Evolutionary conservation across 345 rosid genomes (phyloP).

Genomic region (Streptanthus diversifolius): DNA sequence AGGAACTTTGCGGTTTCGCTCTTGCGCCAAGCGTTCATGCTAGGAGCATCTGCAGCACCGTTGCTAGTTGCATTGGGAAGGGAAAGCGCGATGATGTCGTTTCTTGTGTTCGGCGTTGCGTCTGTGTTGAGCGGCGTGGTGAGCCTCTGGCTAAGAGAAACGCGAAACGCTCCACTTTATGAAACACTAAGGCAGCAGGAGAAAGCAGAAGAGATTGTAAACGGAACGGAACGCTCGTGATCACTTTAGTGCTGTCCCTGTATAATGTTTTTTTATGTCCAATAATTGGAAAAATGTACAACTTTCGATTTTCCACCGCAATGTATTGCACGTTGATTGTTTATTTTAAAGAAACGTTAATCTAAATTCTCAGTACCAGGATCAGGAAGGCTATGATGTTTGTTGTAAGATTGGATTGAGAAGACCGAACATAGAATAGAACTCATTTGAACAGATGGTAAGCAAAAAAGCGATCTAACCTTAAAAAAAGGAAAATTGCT

Average conservation of each 20-base stretch:
- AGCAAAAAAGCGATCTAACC: slow-evolving; percentile 17
- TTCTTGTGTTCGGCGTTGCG: slow-evolving; percentile 47
- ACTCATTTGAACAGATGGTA: slow-evolving; percentile 7
- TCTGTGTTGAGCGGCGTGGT: slow-evolving; percentile 53
- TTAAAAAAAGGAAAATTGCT: slow-evolving; percentile 15
- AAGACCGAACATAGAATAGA: slow-evolving; percentile 1
- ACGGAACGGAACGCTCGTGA: not conserved
- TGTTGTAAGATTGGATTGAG: not conserved
- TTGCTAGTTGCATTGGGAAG: slow-evolving; percentile 59
- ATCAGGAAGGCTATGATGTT: not conserved
- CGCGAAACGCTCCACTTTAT: slow-evolving; percentile 57
- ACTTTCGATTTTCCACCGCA: slow-evolving; percentile 1
- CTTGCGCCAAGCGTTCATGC: slow-evolving; percentile 57
- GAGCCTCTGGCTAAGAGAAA: slow-evolving; percentile 61
- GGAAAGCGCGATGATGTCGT: slow-evolving; percentile 49
- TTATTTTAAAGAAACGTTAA: not conserved
- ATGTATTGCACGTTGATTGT: not conserved
- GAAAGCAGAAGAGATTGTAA: slow-evolving; percentile 40
- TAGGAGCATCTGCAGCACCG: slow-evolving; percentile 74
- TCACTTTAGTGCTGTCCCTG: not conserved
- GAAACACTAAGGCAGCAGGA: slow-evolving; percentile 57
- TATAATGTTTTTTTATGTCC: not conserved
- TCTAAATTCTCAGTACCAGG: not conserved
- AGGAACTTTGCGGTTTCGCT: slow-evolving; percentile 68
- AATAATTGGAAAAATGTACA: slow-evolving; percentile 23